These are phyloP conservation scores for Amaranthus tricolor DNA, from an alignment of 179 eudicot species.

Conservation along the genomic window DNA sequence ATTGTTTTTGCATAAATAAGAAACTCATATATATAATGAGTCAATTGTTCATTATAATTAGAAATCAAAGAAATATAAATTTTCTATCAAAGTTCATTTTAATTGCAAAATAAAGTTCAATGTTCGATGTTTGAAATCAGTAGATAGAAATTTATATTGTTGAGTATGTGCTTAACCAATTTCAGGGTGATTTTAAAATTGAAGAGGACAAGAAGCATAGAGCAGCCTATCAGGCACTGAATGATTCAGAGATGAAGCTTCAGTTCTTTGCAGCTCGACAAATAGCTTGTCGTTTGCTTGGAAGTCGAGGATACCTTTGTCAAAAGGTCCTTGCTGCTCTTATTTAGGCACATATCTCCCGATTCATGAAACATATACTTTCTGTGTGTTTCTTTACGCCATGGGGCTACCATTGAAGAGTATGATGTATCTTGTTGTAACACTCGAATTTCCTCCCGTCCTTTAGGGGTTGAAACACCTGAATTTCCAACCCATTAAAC, in stretches of 20 bases:
- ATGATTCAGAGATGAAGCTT: slow-evolving; percentile 66
- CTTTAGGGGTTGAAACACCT: too few species aligned
- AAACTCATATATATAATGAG: too few species aligned
- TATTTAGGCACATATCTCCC: not conserved
- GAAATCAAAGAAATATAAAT: too few species aligned
- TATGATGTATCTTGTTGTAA: not conserved
- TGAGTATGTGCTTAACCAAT: slow-evolving; percentile 3
- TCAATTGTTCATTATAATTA: too few species aligned
- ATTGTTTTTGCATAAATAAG: too few species aligned
- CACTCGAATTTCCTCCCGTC: too few species aligned
- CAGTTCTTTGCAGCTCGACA: slow-evolving; percentile 91
- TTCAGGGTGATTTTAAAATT: slow-evolving; percentile 79
- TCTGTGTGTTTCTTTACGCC: not conserved
- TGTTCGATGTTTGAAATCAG: not conserved
- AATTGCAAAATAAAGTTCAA: too few species aligned
- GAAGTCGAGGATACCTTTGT: slow-evolving; percentile 94
- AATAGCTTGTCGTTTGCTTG: slow-evolving; percentile 95
- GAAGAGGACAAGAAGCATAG: slow-evolving; percentile 91
- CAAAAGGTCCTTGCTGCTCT: slow-evolving; percentile 56
- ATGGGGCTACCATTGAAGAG: not conserved
- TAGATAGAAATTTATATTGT: not conserved
- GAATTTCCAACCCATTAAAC: too few species aligned
- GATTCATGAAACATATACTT: not conserved
- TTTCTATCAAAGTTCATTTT: too few species aligned
- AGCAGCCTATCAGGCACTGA: slow-evolving; percentile 62